phyloP scores from a whole-genome alignment of 2,329 filamentous ascomycete genomes.

The Aureobasidium sp. region DNA sequence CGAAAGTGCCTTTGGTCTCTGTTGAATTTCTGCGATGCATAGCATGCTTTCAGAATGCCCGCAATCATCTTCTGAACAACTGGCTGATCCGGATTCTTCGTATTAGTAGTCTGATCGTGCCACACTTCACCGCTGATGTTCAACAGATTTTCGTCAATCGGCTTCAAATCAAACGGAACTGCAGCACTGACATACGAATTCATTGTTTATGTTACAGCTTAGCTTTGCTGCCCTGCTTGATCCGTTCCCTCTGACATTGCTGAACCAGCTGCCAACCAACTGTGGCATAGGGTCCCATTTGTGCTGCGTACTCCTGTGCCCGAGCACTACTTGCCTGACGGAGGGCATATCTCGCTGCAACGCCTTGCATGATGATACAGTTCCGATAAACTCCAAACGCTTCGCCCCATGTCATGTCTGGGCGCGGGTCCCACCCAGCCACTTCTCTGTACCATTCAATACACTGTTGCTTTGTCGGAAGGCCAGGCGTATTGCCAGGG shows the following conservation, averaged over 20 bases:
- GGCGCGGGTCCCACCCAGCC: conserved; percentile 61
- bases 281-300: conserved; percentile 64
- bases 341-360: conserved; percentile 76
- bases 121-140: neutral
- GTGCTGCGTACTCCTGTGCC: conserved; percentile 62
- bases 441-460: conserved; percentile 59
- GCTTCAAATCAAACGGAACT: neutral
- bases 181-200: neutral
- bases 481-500: conserved; percentile 55
- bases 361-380: conserved; percentile 71
- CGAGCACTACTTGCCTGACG: conserved; percentile 79
- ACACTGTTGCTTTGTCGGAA: conserved; percentile 52
- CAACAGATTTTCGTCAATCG: neutral
- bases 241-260: conserved; percentile 27
- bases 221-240: conserved; percentile 22
- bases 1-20: neutral
- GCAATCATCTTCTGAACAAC: neutral
- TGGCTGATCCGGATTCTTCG: no score
- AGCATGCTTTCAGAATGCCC: neutral
- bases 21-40: neutral
- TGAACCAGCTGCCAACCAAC: conserved; percentile 68
- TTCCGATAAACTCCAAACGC: conserved; percentile 54
- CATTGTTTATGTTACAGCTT: conserved; percentile 22
- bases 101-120: neutral
- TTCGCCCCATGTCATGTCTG: conserved; percentile 55